These are phyloP conservation scores for Metschnikowia bowlesiae DNA, from an alignment of 805 yeast genomes.

Conservation along the genomic window DNA sequence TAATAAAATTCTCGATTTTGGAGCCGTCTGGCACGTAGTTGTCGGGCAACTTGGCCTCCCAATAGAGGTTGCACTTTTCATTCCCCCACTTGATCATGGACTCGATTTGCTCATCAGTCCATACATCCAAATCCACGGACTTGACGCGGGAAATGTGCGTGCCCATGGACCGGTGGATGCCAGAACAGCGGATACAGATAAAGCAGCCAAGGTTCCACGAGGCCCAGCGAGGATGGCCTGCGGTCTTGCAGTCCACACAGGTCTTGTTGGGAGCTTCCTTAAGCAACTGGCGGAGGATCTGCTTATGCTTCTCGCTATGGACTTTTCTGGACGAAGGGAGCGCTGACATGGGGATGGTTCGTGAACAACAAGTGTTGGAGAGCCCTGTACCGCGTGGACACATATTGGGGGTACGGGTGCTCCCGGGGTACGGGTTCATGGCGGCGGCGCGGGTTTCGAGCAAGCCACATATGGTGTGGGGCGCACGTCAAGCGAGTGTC, in stretches of 20 bases:
- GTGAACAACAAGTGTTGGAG: not conserved
- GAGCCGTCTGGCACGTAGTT: constrained; percentile 74
- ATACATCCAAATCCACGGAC: constrained; percentile 89
- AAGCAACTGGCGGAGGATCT: constrained; percentile 68
- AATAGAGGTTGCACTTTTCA: constrained; percentile 66
- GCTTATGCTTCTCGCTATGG: constrained; percentile 55
- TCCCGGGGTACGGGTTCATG: too few relatives aligned
- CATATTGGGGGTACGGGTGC: constrained; percentile 11
- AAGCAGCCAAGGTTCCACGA: constrained; percentile 94
- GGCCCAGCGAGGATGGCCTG: constrained; percentile 96
- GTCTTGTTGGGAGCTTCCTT: constrained; percentile 70
- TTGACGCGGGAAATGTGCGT: constrained; percentile 92
- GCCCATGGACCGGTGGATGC: constrained; percentile 92
- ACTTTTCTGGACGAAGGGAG: constrained; percentile 43
- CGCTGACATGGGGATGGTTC: constrained; percentile 19
- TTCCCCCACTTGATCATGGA: constrained; percentile 88
- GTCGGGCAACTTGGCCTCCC: constrained; percentile 78
- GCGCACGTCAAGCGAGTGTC: too few relatives aligned
- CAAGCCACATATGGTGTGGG: not conserved
- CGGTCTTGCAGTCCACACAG: constrained; percentile 90
- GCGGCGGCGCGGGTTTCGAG: not conserved
- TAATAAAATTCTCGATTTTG: constrained; percentile 82
- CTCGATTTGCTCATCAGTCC: constrained; percentile 90
- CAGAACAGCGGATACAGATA: constrained; percentile 91
- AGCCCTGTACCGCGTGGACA: constrained; percentile 1